Evolutionary conservation across 495 filamentous ascomycete genomes (phyloP).

Genomic region (Aspergillus coremiiformis): DNA sequence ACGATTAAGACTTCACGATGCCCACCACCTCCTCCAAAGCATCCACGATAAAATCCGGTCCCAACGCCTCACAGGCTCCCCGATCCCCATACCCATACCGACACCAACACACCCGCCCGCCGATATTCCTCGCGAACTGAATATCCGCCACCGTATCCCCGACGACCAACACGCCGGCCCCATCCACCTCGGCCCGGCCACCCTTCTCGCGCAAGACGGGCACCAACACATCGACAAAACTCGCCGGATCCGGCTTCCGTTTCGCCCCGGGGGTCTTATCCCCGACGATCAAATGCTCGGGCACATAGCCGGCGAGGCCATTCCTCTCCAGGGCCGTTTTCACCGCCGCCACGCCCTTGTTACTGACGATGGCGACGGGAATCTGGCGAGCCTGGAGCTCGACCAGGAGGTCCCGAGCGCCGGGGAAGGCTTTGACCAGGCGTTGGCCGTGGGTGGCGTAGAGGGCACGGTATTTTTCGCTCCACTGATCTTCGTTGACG

Average conservation of each 20-base stretch:
- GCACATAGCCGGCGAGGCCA: conserved; percentile 10
- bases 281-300: conserved; percentile 20
- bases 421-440: conserved; percentile 18
- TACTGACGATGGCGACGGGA: conserved; percentile 22
- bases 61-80: not conserved
- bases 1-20: not conserved
- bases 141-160: conserved; percentile 14
- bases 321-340: conserved; percentile 16
- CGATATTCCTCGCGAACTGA: conserved; percentile 11
- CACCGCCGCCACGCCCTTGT: conserved; percentile 21
- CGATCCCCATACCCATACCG: conserved; percentile 10
- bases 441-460: conserved; percentile 21
- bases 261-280: conserved; percentile 15
- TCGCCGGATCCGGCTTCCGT: conserved; percentile 23
- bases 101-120: conserved; percentile 9
- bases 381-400: conserved; percentile 8
- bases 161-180: conserved; percentile 16
- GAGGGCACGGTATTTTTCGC: conserved; percentile 18
- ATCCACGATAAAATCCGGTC: conserved; percentile 12
- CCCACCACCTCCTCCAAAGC: not conserved
- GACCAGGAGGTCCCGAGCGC: conserved; percentile 14
- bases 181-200: not conserved
- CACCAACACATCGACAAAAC: conserved; percentile 18
- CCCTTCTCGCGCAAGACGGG: conserved; percentile 9
- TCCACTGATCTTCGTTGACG: conserved; percentile 12